phyloP scores from a whole-genome alignment of 2,329 filamentous ascomycete genomes.

The Dactylonectria macrodidyma region DNA sequence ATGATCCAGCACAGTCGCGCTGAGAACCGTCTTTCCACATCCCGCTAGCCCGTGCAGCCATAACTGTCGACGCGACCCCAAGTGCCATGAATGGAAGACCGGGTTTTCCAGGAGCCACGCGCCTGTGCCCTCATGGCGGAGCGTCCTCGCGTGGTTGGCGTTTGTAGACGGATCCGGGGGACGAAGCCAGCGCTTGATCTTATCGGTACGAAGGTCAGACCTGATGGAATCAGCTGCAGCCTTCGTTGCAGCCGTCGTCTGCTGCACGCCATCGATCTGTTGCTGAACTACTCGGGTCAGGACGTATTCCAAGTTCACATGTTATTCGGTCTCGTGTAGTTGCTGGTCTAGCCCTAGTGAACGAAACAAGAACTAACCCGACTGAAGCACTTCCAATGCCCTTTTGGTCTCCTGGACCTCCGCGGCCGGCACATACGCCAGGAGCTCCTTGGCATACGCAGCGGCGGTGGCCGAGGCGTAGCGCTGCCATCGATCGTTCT shows the following conservation, averaged over 20 bases:
- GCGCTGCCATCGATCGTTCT: slow-evolving; percentile 54
- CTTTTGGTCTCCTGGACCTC: too few species aligned
- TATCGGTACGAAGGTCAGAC: not conserved
- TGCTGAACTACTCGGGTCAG: not conserved
- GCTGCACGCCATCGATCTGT: not conserved
- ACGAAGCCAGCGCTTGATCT: slow-evolving; percentile 33
- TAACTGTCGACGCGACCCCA: slow-evolving; percentile 32
- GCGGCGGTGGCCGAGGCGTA: slow-evolving; percentile 54
- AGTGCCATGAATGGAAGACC: slow-evolving; percentile 31
- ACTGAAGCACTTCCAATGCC: too few species aligned
- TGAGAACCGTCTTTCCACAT: slow-evolving; percentile 41
- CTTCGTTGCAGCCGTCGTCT: too few species aligned
- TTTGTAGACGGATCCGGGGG: slow-evolving; percentile 33
- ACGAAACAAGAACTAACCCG: too few species aligned
- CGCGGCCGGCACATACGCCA: slow-evolving; percentile 8
- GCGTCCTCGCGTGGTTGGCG: slow-evolving; percentile 21
- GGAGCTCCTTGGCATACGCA: slow-evolving; percentile 43
- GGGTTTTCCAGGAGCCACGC: slow-evolving; percentile 32
- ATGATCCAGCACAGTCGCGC: slow-evolving; percentile 33
- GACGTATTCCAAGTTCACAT: too few species aligned
- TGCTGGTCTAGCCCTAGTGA: too few species aligned
- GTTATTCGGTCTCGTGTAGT: too few species aligned
- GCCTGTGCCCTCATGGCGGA: slow-evolving; percentile 29
- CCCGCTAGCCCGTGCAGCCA: slow-evolving; percentile 40
- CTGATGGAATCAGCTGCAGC: too few species aligned